Evolutionary conservation across 2,329 filamentous ascomycete genomes (phyloP).

Genomic region (Venturia carpophila): DNA sequence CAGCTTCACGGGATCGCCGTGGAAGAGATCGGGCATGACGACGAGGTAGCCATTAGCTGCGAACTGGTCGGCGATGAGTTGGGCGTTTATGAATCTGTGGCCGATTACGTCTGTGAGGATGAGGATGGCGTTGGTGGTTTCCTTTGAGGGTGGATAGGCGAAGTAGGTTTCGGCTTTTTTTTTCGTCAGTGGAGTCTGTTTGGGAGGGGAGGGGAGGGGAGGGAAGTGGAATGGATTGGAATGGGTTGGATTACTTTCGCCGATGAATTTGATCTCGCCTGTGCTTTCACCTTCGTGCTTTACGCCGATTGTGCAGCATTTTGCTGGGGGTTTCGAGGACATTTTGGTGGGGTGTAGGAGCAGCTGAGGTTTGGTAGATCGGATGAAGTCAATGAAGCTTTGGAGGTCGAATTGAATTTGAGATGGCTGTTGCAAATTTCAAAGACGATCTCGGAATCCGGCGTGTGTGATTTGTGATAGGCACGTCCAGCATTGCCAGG

Average conservation of each 20-base stretch:
- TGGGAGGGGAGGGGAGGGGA: too few relatives aligned
- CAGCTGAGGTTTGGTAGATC: background rate
- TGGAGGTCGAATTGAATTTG: background rate
- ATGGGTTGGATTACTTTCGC: constrained; percentile 32
- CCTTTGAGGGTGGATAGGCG: constrained; percentile 44
- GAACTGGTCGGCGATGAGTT: constrained; percentile 62
- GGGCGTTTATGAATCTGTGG: constrained; percentile 44
- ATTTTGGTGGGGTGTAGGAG: constrained; percentile 27
- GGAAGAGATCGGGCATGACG: constrained; percentile 63
- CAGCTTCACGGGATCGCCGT: constrained; percentile 53
- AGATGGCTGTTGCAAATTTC: background rate
- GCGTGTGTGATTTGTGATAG: background rate
- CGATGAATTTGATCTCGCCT: constrained; percentile 42
- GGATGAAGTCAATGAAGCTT: background rate
- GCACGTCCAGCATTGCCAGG: background rate
- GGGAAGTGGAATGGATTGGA: too few relatives aligned
- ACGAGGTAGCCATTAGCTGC: constrained; percentile 65
- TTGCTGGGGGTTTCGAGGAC: constrained; percentile 44
- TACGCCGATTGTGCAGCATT: constrained; percentile 43
- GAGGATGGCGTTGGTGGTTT: constrained; percentile 48
- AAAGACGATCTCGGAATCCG: background rate
- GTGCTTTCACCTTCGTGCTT: constrained; percentile 44
- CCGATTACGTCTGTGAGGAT: constrained; percentile 54
- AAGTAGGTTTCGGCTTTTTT: constrained; percentile 49
- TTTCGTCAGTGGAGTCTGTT: background rate